Evolutionary conservation across 2,329 filamentous ascomycete species (phyloP).

Genomic region (Diaporthe amygdali): DNA sequence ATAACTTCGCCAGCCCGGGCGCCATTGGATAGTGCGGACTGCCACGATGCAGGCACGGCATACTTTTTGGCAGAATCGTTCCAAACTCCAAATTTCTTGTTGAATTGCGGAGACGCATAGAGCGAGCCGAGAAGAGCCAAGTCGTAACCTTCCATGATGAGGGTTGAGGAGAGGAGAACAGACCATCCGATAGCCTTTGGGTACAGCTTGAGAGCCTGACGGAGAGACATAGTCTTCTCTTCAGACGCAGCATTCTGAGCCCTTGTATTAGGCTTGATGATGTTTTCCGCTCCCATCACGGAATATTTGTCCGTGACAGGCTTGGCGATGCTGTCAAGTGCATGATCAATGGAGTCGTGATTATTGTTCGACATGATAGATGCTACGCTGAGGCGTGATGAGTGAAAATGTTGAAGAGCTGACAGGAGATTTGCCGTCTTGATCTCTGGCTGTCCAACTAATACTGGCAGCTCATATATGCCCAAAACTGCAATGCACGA

Average conservation of each 20-base stretch:
- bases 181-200: slow-evolving; percentile 90
- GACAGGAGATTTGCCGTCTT: background rate
- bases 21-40: slow-evolving; percentile 45
- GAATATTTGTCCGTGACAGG: background rate
- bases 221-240: slow-evolving; percentile 73
- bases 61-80: slow-evolving; percentile 28
- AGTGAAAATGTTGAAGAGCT: background rate
- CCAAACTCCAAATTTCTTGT: slow-evolving; percentile 32
- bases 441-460: background rate
- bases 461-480: background rate
- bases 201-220: slow-evolving; percentile 80
- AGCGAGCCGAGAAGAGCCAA: slow-evolving; percentile 83
- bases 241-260: slow-evolving; percentile 31
- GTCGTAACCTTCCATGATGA: slow-evolving; percentile 92
- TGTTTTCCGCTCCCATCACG: background rate
- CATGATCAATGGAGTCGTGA: background rate
- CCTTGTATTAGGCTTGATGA: background rate
- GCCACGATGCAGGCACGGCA: slow-evolving; percentile 42
- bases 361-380: background rate
- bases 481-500: background rate
- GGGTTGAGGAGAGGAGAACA: slow-evolving; percentile 85
- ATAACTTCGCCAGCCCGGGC: slow-evolving; percentile 68
- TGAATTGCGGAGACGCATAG: slow-evolving; percentile 43
- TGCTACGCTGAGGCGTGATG: background rate
- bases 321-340: background rate